Evolutionary conservation across 2,329 filamentous ascomycete genomes (phyloP), one percentile per base, ranked within the genome.

Genomic region (Colletotrichum eremochloae): DNA sequence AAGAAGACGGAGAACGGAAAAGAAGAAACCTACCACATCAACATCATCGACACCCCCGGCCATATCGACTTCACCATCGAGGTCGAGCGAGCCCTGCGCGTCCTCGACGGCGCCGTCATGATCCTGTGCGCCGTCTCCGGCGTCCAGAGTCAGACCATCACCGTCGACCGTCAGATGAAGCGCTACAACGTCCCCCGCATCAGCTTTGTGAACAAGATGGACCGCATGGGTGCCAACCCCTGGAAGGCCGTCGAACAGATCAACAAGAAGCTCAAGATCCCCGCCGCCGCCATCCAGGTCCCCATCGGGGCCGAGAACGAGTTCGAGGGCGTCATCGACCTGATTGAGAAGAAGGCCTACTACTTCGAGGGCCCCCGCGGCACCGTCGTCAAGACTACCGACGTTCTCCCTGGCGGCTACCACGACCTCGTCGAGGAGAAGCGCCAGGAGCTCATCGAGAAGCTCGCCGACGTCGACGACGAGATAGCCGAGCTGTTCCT

Each of bases 1-100:
- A 85, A 93, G 76, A 98, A 97, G 86, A 92, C 90, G 82, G 92
- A 94, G 78, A 85, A 96, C 75, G 93, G 93, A 76, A 90, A 93
- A 80, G 94, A 98, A 64, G 91, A 97, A 83, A 94, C 92, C 77
- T 99, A 97, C 84, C 96, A 99, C 82, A 91, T 99, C 87, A 99
- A 99, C 84, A 87, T 99, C 87, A 99, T 99, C 80, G 96, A 99
- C 82, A 99, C 96, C 0, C 96, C 96, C 4, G 96, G 96, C 55
- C 96, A 99, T 84, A 98, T 99, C 79, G 96, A 99, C 82, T 99
- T 99, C 81, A 99, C 96, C 18, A 98, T 99, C 76, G 96, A 99
- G 84, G 96, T 99, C 58, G 96, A 99, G 86, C 90, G 96, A 82
- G 96, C 96, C 70, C 86, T 99, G 81, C 91, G 96, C 81, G 96